Conservation (phyloP, 2,329 filamentous ascomycete genomes). For the Torrubiella hemipterigena region DNA sequence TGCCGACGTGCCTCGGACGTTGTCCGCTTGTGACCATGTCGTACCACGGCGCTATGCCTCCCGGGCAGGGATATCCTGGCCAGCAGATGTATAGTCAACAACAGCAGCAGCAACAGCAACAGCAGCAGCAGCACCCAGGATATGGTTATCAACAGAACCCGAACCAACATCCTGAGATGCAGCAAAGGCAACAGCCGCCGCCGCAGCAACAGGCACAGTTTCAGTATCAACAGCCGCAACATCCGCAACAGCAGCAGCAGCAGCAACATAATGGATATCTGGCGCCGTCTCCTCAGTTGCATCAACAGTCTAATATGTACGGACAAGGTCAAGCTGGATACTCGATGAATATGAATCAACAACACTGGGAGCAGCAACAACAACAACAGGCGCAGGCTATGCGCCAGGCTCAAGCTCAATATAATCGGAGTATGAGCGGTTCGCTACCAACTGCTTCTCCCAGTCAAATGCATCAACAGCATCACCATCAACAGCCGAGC, state of each 20-base stretch:
- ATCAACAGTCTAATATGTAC: slow-evolving; percentile 7
- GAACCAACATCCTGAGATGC: no score
- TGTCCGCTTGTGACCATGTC: no score
- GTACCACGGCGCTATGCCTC: slow-evolving; percentile 25
- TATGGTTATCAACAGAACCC: slow-evolving; percentile 10
- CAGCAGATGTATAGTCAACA: slow-evolving; percentile 15
- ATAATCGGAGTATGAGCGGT: no score
- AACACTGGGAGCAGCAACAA: slow-evolving; percentile 4
- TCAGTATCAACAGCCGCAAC: slow-evolving; percentile 18
- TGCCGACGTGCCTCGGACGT: no score
- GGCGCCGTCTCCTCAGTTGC: slow-evolving; percentile 9
- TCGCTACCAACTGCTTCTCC: no score
- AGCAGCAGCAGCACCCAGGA: slow-evolving; percentile 12
- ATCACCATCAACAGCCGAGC: no score
- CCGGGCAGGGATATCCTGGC: slow-evolving; percentile 25
- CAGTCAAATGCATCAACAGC: not conserved
- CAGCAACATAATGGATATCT: slow-evolving; percentile 9
- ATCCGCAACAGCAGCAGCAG: slow-evolving; percentile 14
- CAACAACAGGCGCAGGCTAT: slow-evolving; percentile 3
- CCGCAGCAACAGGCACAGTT: slow-evolving; percentile 5
- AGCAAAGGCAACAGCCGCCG: slow-evolving; percentile 9
- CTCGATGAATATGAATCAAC: slow-evolving; percentile 4
- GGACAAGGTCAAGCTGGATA: slow-evolving; percentile 1
- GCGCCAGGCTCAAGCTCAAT: no score
- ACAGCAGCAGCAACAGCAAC: slow-evolving; percentile 14